Base-by-base conservation (phyloP, 192 early-diverging fungal genomes). In the Helicostylum pulchrum region DNA sequence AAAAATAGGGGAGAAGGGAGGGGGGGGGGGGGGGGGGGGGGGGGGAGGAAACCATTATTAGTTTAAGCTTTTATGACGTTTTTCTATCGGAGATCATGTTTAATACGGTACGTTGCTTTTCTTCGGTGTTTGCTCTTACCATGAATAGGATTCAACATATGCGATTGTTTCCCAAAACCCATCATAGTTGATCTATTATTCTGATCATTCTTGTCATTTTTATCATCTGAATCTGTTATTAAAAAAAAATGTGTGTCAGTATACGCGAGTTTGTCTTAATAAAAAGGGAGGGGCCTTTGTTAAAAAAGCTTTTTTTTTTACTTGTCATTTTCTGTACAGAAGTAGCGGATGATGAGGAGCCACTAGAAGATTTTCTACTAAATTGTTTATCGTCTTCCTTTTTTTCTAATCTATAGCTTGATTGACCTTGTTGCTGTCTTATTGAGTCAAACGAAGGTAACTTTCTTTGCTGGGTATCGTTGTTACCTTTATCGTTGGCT, bases 111-210 rank as follows among this genome's bases (percentile, higher is more conserved):
- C 15, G 17, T 48, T 48, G 46, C 3, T 48, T 48, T 48, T 48
- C 46, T 48, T 48, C 46, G 46, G 46, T 48, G 46, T 48, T 48
- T 48, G 46, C 46, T 14, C 46, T 64, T 36, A 31, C 51, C 62
- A 19, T 36, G 46, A 45, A 57, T 32, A 11, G 48, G 48, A 17
- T 67, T 61, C 19, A 67, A 57, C 17, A 67, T n/a, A 17, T 67
- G 34, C 0, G 66, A 67, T 53, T 60, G 46, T n/a, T 51, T 58
- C 10, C 66, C 66, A 7, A 67, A 39, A 7, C 36, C 39, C 66
- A 61, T 52, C 10, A 51, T 44, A 20, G 66, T 46, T 19, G 50
- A 54, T 46, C 34, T 32, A 6, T 32, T 30, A 32, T 57, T 45
- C n/a, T 50, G 1, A 4, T 39, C 36, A 39, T 26, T 26, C 26